A percentile compares a stretch with the other conserved stretches of the same genome.
Conservation (phyloP, 345 rosid genomes). For the Rhodomyrtus tomentosa region DNA sequence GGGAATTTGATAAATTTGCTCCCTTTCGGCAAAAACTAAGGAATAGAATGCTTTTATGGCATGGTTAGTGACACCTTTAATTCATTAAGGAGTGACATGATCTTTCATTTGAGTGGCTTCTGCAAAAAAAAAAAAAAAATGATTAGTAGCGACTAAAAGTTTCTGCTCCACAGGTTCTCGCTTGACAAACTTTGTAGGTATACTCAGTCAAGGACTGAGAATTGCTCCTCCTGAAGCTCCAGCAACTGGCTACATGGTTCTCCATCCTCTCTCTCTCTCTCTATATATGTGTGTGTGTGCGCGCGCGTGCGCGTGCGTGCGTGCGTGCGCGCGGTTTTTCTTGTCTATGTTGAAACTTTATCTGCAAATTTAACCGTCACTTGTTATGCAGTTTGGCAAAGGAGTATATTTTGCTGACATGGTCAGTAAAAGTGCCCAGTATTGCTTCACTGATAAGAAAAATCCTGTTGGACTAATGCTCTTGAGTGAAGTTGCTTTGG, state of each 20-base stretch:
- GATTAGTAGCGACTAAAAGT: neutral
- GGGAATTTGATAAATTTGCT: constrained; percentile 77
- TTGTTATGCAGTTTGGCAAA: constrained; percentile 70
- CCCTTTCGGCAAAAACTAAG: constrained; percentile 52
- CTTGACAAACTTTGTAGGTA: constrained; percentile 88
- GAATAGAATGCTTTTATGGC: constrained; percentile 93
- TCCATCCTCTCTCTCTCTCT: too few relatives aligned
- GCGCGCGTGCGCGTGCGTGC: too few relatives aligned
- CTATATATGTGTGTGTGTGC: too few relatives aligned
- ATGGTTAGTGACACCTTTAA: constrained; percentile 35
- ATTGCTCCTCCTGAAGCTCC: constrained; percentile 99
- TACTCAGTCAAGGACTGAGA: constrained; percentile 92
- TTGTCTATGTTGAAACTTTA: neutral
- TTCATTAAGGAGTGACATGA: neutral
- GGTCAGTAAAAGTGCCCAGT: constrained; percentile 99
- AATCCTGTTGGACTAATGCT: constrained; percentile 89
- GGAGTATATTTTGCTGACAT: constrained; percentile 96
- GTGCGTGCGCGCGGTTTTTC: too few relatives aligned
- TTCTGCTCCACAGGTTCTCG: constrained; percentile 58
- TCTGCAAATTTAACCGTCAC: neutral
- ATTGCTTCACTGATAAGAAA: constrained; percentile 67
- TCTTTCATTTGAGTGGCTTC: neutral
- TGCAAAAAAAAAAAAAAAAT: neutral
- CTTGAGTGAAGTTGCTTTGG: constrained; percentile 85
- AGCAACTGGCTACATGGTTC: constrained; percentile 94